A percentile compares a stretch with the other conserved stretches of the same genome.
These are phyloP conservation scores for Neoarthrinium moseri DNA, from an alignment of 2,329 filamentous ascomycete species.

Conservation along the genomic window DNA sequence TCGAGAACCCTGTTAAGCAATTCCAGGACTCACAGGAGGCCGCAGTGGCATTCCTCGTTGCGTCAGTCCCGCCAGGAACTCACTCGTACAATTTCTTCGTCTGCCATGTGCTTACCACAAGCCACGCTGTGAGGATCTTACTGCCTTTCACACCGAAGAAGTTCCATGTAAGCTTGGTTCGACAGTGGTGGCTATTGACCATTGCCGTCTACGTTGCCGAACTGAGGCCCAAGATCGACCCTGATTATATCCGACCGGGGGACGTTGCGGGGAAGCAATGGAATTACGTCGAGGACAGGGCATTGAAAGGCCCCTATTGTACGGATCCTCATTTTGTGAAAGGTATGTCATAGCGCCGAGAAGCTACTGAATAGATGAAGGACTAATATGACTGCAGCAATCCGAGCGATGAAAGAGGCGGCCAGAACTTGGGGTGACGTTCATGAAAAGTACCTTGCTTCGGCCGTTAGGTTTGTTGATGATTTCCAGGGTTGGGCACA, in stretches of 20 bases:
- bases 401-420: conserved; percentile 73
- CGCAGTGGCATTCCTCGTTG: conserved; percentile 60
- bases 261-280: conserved; percentile 69
- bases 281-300: conserved; percentile 72
- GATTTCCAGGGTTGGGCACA: conserved; percentile 67
- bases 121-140: conserved; percentile 84
- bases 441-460: conserved; percentile 62
- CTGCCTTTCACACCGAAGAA: conserved; percentile 73
- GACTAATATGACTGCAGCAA: conserved; percentile 45
- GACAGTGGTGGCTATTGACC: conserved; percentile 88
- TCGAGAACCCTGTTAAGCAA: conserved; percentile 67
- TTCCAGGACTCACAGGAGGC: conserved; percentile 71
- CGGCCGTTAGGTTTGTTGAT: conserved; percentile 70
- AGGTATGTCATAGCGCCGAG: conserved; percentile 44
- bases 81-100: conserved; percentile 80
- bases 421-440: conserved; percentile 73
- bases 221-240: conserved; percentile 68
- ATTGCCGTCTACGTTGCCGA: conserved; percentile 76
- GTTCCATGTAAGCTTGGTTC: conserved; percentile 71
- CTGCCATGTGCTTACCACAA: conserved; percentile 78
- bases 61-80: conserved; percentile 54
- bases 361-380: conserved; percentile 13
- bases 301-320: conserved; percentile 64
- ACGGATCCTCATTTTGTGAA: conserved; percentile 86
- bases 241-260: conserved; percentile 58